These are phyloP conservation scores for Lizonia empirigonia DNA, from an alignment of 2,329 filamentous ascomycete genomes.

Conservation along the genomic window DNA sequence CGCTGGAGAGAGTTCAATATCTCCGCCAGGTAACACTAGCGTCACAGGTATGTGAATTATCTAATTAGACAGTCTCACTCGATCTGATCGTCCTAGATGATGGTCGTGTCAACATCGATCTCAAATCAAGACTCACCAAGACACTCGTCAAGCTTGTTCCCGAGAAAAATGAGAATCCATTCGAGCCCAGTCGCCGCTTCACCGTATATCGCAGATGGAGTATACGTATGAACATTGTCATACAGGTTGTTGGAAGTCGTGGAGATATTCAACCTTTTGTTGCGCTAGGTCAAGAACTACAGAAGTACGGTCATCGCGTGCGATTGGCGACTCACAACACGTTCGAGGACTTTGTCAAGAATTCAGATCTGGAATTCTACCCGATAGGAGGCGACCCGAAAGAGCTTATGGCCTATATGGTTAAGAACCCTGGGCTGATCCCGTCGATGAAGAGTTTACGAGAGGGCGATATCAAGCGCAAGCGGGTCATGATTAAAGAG, in stretches of 20 bases:
- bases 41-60: conserved; percentile 14
- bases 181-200: conserved; percentile 12
- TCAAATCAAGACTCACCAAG: conserved; percentile 28
- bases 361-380: conserved; percentile 44
- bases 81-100: conserved; percentile 20
- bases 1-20: conserved; percentile 6
- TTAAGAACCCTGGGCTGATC: conserved; percentile 53
- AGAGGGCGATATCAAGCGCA: conserved; percentile 42
- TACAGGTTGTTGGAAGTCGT: conserved; percentile 60
- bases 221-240: conserved; percentile 56
- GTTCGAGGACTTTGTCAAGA: conserved; percentile 20
- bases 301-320: conserved; percentile 35
- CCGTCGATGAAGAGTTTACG: conserved; percentile 32
- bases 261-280: conserved; percentile 66
- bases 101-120: conserved; percentile 35
- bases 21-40: conserved; percentile 19
- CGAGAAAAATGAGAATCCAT: conserved; percentile 9
- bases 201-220: conserved; percentile 6
- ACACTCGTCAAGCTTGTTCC: conserved; percentile 29
- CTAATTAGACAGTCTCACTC: neutral
- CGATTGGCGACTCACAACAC: conserved; percentile 31
- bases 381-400: conserved; percentile 41
- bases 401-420: conserved; percentile 58
- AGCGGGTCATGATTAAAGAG: conserved; percentile 33
- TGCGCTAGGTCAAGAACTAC: conserved; percentile 58